Conservation (phyloP, 805 yeast species). For the Yarrowia deformans region DNA sequence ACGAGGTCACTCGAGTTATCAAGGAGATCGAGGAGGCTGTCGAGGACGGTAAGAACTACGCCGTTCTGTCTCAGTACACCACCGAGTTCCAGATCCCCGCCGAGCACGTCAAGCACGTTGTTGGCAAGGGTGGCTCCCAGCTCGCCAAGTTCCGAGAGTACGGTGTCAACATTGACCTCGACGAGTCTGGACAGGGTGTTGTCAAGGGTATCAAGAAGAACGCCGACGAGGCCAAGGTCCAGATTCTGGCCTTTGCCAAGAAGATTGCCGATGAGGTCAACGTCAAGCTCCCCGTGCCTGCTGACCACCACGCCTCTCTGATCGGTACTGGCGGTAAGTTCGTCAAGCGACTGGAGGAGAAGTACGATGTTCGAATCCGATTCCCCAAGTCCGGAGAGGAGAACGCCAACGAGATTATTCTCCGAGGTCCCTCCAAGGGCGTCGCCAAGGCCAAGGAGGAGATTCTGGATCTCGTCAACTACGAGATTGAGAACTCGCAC, state of each 20-base stretch:
- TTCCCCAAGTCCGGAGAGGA: conserved; percentile 53
- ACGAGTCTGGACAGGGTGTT: conserved; percentile 62
- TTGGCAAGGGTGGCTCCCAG: conserved; percentile 88
- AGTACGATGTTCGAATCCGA: conserved; percentile 79
- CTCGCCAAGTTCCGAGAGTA: conserved; percentile 71
- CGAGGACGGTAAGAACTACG: conserved; percentile 62
- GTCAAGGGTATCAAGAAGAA: conserved; percentile 81
- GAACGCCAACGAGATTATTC: conserved; percentile 63
- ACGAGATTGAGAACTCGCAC: conserved; percentile 86
- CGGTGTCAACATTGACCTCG: conserved; percentile 78
- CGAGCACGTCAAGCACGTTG: conserved; percentile 73
- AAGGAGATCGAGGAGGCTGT: conserved; percentile 62
- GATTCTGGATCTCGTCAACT: conserved; percentile 79
- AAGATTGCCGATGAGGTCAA: conserved; percentile 84
- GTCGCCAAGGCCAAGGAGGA: conserved; percentile 85
- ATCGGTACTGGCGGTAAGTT: conserved; percentile 85
- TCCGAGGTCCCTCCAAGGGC: conserved; percentile 90
- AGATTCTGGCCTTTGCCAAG: conserved; percentile 65
- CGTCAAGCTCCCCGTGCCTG: conserved; percentile 71
- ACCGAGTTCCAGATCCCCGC: conserved; percentile 68
- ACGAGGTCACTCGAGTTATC: conserved; percentile 63
- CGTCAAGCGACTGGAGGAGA: conserved; percentile 84
- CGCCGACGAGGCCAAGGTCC: conserved; percentile 72
- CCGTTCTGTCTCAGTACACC: conserved; percentile 56
- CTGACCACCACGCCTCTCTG: conserved; percentile 76